A percentile compares a stretch with the other conserved stretches of the same genome.
phyloP scores from a whole-genome alignment of 352 stramenopile genomes.

The Phytopythium chamaehyphon region DNA sequence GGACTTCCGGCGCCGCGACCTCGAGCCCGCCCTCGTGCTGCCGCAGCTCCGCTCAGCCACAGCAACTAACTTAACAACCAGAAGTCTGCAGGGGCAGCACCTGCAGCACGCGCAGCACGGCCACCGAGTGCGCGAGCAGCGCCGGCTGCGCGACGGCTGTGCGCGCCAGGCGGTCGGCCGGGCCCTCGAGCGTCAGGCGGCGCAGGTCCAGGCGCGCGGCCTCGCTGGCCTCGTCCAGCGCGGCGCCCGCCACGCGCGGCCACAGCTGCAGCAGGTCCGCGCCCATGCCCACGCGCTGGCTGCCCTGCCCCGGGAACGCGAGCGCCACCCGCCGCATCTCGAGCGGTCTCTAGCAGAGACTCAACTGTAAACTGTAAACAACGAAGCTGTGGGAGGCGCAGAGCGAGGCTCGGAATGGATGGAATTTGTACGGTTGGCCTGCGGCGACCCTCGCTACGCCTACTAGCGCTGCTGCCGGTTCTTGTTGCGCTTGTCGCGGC shows the following conservation, averaged over 20 bases:
- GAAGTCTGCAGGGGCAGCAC: background rate
- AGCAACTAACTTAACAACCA: background rate
- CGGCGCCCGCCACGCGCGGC: conserved; percentile 41
- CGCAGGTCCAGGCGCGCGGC: conserved; percentile 53
- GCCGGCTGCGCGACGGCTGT: conserved; percentile 77
- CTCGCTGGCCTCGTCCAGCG: conserved; percentile 79
- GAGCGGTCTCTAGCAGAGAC: too few species aligned
- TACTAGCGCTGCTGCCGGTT: conserved; percentile 2
- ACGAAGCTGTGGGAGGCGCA: too few species aligned
- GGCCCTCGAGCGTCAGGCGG: conserved; percentile 55
- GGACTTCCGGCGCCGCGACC: conserved; percentile 16
- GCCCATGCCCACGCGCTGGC: conserved; percentile 75
- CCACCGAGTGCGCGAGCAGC: conserved; percentile 75
- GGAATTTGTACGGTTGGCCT: too few species aligned
- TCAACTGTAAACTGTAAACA: too few species aligned
- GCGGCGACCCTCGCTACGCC: too few species aligned
- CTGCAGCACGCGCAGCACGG: conserved; percentile 61
- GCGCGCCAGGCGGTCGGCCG: conserved; percentile 54
- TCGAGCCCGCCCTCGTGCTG: conserved; percentile 51
- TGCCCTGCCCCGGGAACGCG: conserved; percentile 84
- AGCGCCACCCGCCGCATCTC: conserved; percentile 42
- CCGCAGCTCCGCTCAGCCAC: background rate
- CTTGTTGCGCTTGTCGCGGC: conserved; percentile 6
- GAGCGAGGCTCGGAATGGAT: too few species aligned
- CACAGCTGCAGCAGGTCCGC: conserved; percentile 74